Percentiles rank a stretch among this genome's conserved stretches.
Evolutionary conservation across 345 rosid genomes (phyloP).

Genomic region (Pseudoturritis turrita): DNA sequence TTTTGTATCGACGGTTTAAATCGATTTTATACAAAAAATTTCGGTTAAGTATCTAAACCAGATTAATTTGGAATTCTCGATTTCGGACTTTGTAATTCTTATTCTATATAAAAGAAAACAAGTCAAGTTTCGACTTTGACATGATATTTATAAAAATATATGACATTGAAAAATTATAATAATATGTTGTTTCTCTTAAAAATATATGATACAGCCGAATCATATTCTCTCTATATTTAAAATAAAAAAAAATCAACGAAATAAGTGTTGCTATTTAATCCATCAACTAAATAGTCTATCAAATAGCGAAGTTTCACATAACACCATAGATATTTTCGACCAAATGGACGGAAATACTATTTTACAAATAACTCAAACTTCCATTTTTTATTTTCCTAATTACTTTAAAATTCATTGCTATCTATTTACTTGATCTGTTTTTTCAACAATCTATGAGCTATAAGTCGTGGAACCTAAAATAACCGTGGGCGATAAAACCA

Average conservation of each 20-base stretch:
- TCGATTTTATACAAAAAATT: too few relatives aligned
- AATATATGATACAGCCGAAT: not conserved
- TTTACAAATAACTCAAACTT: not conserved
- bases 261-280: not conserved
- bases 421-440: not conserved
- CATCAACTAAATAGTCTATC: not conserved
- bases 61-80: too few relatives aligned
- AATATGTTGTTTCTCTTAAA: not conserved
- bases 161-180: too few relatives aligned
- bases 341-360: not conserved
- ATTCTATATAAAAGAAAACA: too few relatives aligned
- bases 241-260: not conserved
- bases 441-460: not conserved
- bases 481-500: not conserved
- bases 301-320: not conserved
- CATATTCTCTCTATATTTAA: not conserved
- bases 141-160: too few relatives aligned
- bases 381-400: not conserved
- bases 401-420: not conserved
- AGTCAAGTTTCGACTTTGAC: too few relatives aligned
- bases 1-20: too few relatives aligned
- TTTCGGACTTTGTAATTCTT: too few relatives aligned
- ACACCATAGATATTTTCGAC: not conserved
- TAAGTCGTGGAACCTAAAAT: not conserved
- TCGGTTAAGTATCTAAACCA: too few relatives aligned